phyloP scores from a whole-genome alignment of 176 grass and related monocot species.

The Thinopyrum elongatum region DNA sequence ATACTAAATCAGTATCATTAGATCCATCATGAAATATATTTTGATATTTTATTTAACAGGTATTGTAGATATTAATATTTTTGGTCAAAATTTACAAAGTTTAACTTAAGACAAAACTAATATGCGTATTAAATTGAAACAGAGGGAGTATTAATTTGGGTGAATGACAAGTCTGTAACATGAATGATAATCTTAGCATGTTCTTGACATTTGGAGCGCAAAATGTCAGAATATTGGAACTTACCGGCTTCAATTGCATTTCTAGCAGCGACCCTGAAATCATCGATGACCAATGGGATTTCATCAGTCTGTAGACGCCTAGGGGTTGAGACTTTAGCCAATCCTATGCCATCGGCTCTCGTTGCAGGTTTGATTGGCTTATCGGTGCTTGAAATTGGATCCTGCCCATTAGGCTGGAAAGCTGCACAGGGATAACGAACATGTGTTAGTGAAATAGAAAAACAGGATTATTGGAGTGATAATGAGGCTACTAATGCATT shows the following conservation, averaged over 20 bases:
- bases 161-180: too few relatives aligned
- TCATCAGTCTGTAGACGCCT: constrained; percentile 39
- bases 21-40: too few relatives aligned
- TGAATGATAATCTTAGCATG: too few relatives aligned
- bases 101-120: too few relatives aligned
- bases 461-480: too few relatives aligned
- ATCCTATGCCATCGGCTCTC: constrained; percentile 23
- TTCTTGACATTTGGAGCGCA: too few relatives aligned
- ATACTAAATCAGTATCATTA: too few relatives aligned
- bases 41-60: not conserved
- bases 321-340: constrained; percentile 28
- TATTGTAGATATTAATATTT: not conserved
- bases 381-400: constrained; percentile 41
- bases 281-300: constrained; percentile 35
- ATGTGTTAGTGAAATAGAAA: not conserved
- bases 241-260: constrained; percentile 68
- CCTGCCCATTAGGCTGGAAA: constrained; percentile 33
- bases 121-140: too few relatives aligned
- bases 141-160: too few relatives aligned
- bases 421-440: constrained; percentile 9
- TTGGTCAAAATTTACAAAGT: too few relatives aligned
- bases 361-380: constrained; percentile 34
- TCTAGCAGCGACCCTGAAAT: constrained; percentile 23
- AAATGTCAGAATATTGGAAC: not conserved
- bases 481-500: too few relatives aligned